Percentiles rank a stretch among this genome's conserved stretches.
Conservation (phyloP, 306 rosid genomes). For the Crataegus laevigata region DNA sequence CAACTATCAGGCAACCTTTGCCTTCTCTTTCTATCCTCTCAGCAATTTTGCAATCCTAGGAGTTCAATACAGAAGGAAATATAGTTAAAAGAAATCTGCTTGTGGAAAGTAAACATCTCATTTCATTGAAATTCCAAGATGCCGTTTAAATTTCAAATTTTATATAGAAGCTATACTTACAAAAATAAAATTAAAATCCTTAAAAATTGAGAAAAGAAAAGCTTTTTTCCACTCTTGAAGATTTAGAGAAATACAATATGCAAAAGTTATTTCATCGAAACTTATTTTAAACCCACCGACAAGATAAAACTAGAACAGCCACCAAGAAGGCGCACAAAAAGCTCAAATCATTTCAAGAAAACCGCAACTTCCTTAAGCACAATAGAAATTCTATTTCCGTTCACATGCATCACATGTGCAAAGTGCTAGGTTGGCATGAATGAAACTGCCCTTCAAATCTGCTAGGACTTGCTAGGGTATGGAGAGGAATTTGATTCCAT, state of each 20-base stretch:
- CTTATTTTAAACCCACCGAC: not conserved
- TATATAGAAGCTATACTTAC: not conserved
- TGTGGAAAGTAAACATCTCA: not conserved
- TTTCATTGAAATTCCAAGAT: not conserved
- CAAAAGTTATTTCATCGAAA: not conserved
- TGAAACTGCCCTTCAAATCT: not conserved
- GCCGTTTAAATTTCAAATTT: not conserved
- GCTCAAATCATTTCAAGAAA: not conserved
- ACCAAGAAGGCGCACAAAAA: not conserved
- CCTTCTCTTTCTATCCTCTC: conserved; percentile 93
- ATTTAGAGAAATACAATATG: not conserved
- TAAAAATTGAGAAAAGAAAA: too few species aligned
- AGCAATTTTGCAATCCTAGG: conserved; percentile 85
- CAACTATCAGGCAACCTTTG: conserved; percentile 89
- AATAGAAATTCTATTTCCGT: not conserved
- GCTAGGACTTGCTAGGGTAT: not conserved
- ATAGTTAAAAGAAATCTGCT: not conserved
- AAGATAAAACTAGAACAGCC: not conserved
- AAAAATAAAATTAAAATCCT: not conserved
- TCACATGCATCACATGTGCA: not conserved
- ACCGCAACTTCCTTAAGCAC: not conserved
- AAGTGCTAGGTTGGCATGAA: not conserved
- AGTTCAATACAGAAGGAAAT: conserved; percentile 18
- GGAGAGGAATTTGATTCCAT: not conserved
- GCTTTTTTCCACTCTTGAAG: not conserved